Percentiles rank a stretch among this genome's conserved stretches.
Conservation (phyloP, 2,329 filamentous ascomycete species). For the Metarhizium brunneum region DNA sequence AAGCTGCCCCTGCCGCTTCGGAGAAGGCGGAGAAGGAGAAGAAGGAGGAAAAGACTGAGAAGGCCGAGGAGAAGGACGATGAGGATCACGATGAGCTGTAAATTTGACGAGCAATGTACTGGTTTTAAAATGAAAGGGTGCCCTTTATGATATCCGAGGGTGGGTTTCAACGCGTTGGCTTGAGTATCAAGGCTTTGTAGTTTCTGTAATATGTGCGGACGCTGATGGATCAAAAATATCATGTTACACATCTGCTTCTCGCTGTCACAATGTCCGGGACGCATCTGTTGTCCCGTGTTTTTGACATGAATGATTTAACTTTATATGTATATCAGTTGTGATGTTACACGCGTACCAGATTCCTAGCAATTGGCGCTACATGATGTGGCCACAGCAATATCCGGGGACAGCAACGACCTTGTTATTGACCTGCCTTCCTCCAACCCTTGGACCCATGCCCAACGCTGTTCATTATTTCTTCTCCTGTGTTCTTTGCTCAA, state of each 20-base stretch:
- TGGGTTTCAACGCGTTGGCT: slow-evolving; percentile 17
- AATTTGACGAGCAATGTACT: slow-evolving; percentile 17
- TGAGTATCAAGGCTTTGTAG: slow-evolving; percentile 14
- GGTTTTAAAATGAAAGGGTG: slow-evolving; percentile 14
- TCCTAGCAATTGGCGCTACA: not conserved
- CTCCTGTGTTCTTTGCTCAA: slow-evolving; percentile 73
- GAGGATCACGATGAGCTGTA: slow-evolving; percentile 62
- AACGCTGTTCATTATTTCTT: slow-evolving; percentile 20
- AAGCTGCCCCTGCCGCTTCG: slow-evolving; percentile 43
- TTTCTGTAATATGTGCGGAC: slow-evolving; percentile 17
- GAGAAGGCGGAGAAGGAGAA: slow-evolving; percentile 36
- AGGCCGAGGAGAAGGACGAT: slow-evolving; percentile 33
- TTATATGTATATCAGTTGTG: not conserved
- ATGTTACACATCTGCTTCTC: not conserved
- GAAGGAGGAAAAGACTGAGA: slow-evolving; percentile 32
- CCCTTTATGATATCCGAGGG: slow-evolving; percentile 23
- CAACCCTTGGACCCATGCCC: not conserved
- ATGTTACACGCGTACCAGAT: not conserved
- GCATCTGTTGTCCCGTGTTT: not conserved
- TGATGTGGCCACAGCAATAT: not conserved
- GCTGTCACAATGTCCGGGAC: not conserved
- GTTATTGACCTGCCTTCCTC: not conserved
- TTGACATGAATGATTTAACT: not conserved
- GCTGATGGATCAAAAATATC: not conserved
- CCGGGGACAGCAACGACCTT: not conserved